phyloP scores from a whole-genome alignment of 306 rosid species.

The Abrus pulchellus region DNA sequence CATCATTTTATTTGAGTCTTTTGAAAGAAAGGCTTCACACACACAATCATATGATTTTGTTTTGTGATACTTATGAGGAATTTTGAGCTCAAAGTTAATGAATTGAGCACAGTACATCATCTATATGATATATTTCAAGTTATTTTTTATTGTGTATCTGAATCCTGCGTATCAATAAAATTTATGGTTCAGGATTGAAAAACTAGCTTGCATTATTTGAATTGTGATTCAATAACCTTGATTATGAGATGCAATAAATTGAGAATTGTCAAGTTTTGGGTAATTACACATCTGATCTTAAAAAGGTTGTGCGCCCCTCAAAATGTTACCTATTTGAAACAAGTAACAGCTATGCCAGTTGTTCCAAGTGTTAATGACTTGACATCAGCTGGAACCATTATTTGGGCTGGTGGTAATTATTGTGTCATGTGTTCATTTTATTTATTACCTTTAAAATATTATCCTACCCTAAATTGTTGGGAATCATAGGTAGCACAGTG shows the following conservation, averaged over 20 bases:
- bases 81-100: no score
- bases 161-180: no score
- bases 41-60: no score
- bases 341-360: slow-evolving; percentile 1
- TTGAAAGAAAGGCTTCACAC: no score
- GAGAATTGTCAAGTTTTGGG: slow-evolving; percentile 4
- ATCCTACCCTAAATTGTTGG: neutral
- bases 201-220: no score
- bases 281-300: neutral
- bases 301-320: neutral
- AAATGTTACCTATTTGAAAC: neutral
- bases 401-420: neutral
- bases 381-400: neutral
- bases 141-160: no score
- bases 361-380: neutral
- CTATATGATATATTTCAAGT: no score
- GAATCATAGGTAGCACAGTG: neutral
- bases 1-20: no score
- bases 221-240: no score
- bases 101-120: no score
- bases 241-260: neutral
- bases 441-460: neutral
- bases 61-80: no score
- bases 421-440: neutral
- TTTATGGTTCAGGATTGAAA: no score